Percentiles rank a stretch among this genome's conserved stretches.
Conservation (phyloP, 495 filamentous ascomycete genomes). For the Oleoguttula mirabilis region DNA sequence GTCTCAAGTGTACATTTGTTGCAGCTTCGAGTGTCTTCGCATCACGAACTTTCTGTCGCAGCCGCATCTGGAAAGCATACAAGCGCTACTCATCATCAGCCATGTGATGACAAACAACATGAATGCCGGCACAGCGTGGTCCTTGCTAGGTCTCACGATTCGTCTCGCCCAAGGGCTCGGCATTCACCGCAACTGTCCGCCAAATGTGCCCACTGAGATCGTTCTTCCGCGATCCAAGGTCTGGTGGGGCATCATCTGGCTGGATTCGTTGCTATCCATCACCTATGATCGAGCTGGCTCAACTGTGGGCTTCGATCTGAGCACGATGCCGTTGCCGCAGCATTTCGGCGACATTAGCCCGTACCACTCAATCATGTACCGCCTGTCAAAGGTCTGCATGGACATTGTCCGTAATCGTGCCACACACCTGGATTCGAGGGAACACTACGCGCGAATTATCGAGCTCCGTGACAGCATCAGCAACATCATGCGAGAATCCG, state of each 20-base stretch:
- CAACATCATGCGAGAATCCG: slow-evolving; percentile 41
- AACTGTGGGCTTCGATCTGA: slow-evolving; percentile 38
- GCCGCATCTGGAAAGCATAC: slow-evolving; percentile 46
- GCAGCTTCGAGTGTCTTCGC: slow-evolving; percentile 50
- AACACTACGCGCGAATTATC: slow-evolving; percentile 36
- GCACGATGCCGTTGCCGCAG: slow-evolving; percentile 35
- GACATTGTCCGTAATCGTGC: slow-evolving; percentile 47
- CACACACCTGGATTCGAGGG: slow-evolving; percentile 28
- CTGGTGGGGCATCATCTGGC: slow-evolving; percentile 51
- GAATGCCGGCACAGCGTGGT: slow-evolving; percentile 52
- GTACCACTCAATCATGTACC: slow-evolving; percentile 45
- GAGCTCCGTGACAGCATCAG: slow-evolving; percentile 40
- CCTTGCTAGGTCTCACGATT: slow-evolving; percentile 46
- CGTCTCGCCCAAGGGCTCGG: slow-evolving; percentile 47
- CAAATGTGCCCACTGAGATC: slow-evolving; percentile 29
- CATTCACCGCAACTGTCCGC: slow-evolving; percentile 41
- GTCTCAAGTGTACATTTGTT: slow-evolving; percentile 52
- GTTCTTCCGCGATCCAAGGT: slow-evolving; percentile 23
- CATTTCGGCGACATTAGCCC: slow-evolving; percentile 31
- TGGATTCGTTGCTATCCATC: slow-evolving; percentile 48
- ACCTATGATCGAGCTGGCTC: slow-evolving; percentile 48
- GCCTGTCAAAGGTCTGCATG: slow-evolving; percentile 39
- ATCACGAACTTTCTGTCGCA: slow-evolving; percentile 51
- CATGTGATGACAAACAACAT: slow-evolving; percentile 53
- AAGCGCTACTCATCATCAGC: slow-evolving; percentile 46